Base-by-base conservation (phyloP, 2,329 filamentous ascomycete species). In the Talaromyces piceae region DNA sequence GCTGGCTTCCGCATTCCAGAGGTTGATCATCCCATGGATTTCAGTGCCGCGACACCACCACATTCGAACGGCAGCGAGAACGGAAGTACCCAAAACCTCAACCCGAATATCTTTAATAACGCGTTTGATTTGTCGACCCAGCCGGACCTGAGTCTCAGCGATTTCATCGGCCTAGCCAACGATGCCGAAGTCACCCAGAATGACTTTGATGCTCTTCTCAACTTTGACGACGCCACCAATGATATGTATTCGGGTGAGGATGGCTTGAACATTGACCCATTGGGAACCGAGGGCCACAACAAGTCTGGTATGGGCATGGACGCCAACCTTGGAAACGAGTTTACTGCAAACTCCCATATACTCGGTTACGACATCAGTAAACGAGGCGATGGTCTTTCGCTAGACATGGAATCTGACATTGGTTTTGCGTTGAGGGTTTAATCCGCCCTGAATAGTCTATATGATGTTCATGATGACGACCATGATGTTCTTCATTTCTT, bases 161-260 rank as follows among this genome's bases (percentile, higher is more conserved):
- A 72, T 45, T 60, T 73, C 27, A 72, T 72, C 64, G 68, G 70
- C 52, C 56, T 73, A 23, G 70, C 70, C 25, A 71, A 73, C 46
- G 70, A 72, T 45, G 69, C 67, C 5, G 70, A 73, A 51, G 69
- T 72, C 20, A 72, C 66, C 2, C 68, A 73, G 49, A 71, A 72
- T 47, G 71, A 74, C 50, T 71, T 75, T 25, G 72, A 75, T 50
- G 69, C 70, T 0, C 55, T 74, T 49, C 72, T 75, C 56, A 73
- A 74, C 51, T 70, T 74, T 46, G 72, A 75, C 39, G 71, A 73
- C 45, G 63, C 64, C 1, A 59, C 61, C 1, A 63, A 59, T 16
- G 68, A 72, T 16, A 57, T 69, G 26, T 67, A 72, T 37, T 53
- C 60, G 0, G 61, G 63, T 5, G 66, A 71, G 6, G 59, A 63